Conservation (phyloP, 371 early-diverging fungal species). For the Haplosporangium sp. region DNA sequence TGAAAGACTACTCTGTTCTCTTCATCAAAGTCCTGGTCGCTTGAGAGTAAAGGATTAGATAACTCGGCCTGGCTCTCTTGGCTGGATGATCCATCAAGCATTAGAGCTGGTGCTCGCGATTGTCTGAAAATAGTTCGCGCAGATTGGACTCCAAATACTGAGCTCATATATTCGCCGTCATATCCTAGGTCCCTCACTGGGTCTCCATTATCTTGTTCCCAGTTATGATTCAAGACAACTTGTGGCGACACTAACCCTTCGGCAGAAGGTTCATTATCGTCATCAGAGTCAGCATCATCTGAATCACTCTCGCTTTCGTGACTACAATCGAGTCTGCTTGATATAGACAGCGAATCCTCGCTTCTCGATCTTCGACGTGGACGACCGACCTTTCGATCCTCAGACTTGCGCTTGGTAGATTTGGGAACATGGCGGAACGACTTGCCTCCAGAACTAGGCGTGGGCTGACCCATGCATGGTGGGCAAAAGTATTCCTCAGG, state of each 20-base stretch:
- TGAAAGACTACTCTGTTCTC: conserved; percentile 7
- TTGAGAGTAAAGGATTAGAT: conserved; percentile 8
- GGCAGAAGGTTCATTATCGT: not conserved
- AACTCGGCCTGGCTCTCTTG: conserved; percentile 16
- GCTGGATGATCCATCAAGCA: conserved; percentile 46
- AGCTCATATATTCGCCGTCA: conserved; percentile 22
- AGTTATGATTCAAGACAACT: conserved; percentile 47
- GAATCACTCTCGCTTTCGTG: conserved; percentile 14
- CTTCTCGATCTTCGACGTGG: conserved; percentile 13
- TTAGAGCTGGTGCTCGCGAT: conserved; percentile 26
- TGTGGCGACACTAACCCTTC: conserved; percentile 30
- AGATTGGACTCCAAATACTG: conserved; percentile 8
- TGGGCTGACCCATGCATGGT: conserved; percentile 53
- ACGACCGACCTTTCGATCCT: conserved; percentile 9
- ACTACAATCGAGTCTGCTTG: not conserved
- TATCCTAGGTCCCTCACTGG: conserved; percentile 15
- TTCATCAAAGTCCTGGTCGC: conserved; percentile 17
- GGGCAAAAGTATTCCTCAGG: conserved; percentile 63
- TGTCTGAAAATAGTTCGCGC: conserved; percentile 31
- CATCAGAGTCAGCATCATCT: conserved; percentile 21
- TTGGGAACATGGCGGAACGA: conserved; percentile 27
- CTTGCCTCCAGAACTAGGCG: conserved; percentile 28
- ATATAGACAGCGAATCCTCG: not conserved
- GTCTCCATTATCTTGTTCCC: conserved; percentile 16
- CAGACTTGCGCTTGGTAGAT: not conserved